Evolutionary conservation across 2,329 filamentous ascomycete genomes (phyloP), one percentile per base, ranked within the genome.

Genomic region (Teratosphaeria gauchensis): DNA sequence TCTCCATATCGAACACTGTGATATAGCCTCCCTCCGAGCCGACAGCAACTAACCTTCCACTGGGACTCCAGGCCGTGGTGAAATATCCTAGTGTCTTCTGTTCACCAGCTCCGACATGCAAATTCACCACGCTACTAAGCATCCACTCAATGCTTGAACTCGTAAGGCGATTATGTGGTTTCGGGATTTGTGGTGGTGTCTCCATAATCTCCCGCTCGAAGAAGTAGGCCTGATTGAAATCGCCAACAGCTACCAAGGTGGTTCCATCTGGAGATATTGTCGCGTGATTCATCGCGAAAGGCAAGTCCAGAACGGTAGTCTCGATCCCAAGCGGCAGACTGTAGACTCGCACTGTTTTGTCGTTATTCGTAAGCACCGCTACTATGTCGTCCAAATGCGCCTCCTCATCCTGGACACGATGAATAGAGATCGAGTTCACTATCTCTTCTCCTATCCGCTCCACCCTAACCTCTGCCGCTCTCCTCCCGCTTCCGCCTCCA

Each of bases 241-340:
- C 94, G 48, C 92, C 89, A 51, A 97, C 89, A 1, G 91, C 89
- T 5, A 92, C 82, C 21, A 97, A 79, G 11, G 92, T 75, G 21
- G 81, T 82, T 0, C 92, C 92, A 70, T 96, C 88, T 0, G 92
- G 94, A 6, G 92, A 96, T 56, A 99, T 86, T n/a, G 92, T 84
- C 35, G 92, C 90, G 69, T 95, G 90, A 68, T 99, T 99, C 77
- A 97, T 92, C 63, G 86, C 88, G 69, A 92, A 88, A 4, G 89
- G 87, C 63, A 95, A 87, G 3, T 83, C 80, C 56, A 96, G 77
- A 51, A 85, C 81, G 57, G 89, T 84, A 24, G 95, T 75, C 38
- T 87, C 79, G 60, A 88, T 79, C 14, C 84, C 82, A 56, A 86
- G 83, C 31, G 82, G 78, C 21, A 97, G 77, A 54, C 86, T 88